Evolutionary conservation across 2,329 filamentous ascomycete species (phyloP).

Genomic region (Pestalotiopsis sp.): DNA sequence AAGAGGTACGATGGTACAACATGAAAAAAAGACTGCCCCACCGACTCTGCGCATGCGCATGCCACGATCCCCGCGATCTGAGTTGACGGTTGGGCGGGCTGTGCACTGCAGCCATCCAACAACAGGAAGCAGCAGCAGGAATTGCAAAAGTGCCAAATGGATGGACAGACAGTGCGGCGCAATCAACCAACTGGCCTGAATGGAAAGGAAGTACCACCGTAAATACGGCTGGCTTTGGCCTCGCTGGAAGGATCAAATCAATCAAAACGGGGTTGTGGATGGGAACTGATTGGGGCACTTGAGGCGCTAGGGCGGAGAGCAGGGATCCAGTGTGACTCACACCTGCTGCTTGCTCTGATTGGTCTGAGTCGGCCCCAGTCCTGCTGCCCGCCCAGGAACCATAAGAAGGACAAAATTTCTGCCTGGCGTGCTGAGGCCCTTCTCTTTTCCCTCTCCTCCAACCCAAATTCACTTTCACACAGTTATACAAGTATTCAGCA

Average conservation of each 20-base stretch:
- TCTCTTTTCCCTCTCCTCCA: constrained; percentile 31
- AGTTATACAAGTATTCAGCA: constrained; percentile 40
- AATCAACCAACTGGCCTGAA: not conserved
- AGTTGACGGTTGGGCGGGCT: not conserved
- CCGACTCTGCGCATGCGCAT: not conserved
- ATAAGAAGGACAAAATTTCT: constrained; percentile 14
- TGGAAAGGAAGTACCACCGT: not conserved
- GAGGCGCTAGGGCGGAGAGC: not conserved
- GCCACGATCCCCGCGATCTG: not conserved
- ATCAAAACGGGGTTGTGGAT: not conserved
- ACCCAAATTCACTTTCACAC: constrained; percentile 25
- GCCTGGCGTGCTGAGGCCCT: constrained; percentile 21
- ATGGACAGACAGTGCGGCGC: not conserved
- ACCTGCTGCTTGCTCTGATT: constrained; percentile 14
- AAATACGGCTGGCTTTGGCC: not conserved
- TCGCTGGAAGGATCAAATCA: not conserved
- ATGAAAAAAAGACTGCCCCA: not conserved
- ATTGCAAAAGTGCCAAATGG: not conserved
- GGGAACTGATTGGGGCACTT: not conserved
- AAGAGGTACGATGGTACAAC: no score
- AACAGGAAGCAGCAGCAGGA: not conserved
- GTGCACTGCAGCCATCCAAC: not conserved
- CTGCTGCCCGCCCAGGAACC: not conserved
- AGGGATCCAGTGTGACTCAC: constrained; percentile 12
- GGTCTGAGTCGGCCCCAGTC: constrained; percentile 11